Evolutionary conservation across 2,329 filamentous ascomycete genomes (phyloP), one percentile per base, ranked within the genome.

Genomic region (Claviceps fusiformis): DNA sequence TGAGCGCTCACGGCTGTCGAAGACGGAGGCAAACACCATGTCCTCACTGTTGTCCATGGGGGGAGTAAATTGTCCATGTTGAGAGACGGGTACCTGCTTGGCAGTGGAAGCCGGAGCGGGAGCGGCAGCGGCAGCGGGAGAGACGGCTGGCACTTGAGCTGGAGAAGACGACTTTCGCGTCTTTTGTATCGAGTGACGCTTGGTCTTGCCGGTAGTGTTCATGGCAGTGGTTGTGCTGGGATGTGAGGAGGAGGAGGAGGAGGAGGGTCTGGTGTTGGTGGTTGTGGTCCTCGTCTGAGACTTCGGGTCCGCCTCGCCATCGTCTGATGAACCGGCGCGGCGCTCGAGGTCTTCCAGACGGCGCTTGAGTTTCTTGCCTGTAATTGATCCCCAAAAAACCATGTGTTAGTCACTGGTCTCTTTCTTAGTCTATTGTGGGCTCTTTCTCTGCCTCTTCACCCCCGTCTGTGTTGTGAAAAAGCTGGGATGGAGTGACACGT

Each of bases 281-380:
- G 24, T 29, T 29, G 44, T 17, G 24, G 24, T 29, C 11, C 63
- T 59, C 55, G 55, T 62, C 57, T 63, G 54, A n/a, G 56, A 68
- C 60, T 68, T 68, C 62, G 70, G 72, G 60, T 74, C 70, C 11
- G 68, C 58, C 52, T 72, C 70, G 53, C 68, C 82, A 74, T 74
- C 73, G 50, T 75, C 73, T 57, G 67, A 68, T 53, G 69, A 71
- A 49, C 84, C 86, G 56, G 87, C 87, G 61, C 87, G 80, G 66
- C 86, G 82, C 78, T 92, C 87, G 63, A 92, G 80, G 67, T 92
- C 87, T 76, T 92, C 87, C 67, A 93, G 77, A 65, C 87, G 84
- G 75, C 86, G 86, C 86, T 93, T 92, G 64, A 92, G 84, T 82
- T 92, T 92, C 82, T 92, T 92, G 79, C 88, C 86, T 90, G 65